Percentiles rank a stretch among this genome's conserved stretches.
Conservation (phyloP, 2,329 filamentous ascomycete species). For the Botrytis sinoallii region DNA sequence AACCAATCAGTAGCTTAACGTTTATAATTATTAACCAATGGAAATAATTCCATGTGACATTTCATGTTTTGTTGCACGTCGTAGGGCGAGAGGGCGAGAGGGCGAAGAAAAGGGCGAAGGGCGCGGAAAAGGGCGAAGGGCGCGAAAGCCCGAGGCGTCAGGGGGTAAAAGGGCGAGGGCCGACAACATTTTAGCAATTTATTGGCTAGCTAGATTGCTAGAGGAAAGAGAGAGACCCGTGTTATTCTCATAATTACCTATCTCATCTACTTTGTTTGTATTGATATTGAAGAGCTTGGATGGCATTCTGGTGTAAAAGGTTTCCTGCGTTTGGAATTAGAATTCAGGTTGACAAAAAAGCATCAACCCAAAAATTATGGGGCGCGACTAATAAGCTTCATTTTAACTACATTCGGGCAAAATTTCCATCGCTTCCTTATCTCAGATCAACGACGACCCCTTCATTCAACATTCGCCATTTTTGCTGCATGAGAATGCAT, state of each 20-base stretch:
- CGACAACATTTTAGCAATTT: not conserved
- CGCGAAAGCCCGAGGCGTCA: constrained; percentile 1
- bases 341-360: not conserved
- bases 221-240: not conserved
- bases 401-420: constrained; percentile 25
- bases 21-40: not conserved
- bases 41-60: not conserved
- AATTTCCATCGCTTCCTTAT: constrained; percentile 24
- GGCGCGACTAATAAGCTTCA: not conserved
- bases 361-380: constrained; percentile 2
- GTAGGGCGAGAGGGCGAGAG: constrained; percentile 3
- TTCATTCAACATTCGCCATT: not conserved
- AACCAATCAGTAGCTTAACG: not conserved
- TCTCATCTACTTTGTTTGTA: not conserved
- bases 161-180: not conserved
- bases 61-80: constrained; percentile 14
- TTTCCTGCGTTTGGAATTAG: not conserved
- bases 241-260: not conserved
- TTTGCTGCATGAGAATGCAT: not conserved
- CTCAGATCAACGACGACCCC: constrained; percentile 15
- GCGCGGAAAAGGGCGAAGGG: not conserved
- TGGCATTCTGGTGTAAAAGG: not conserved
- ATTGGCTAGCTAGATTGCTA: not conserved
- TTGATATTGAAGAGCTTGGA: not conserved
- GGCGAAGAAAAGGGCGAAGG: not conserved